A percentile compares a stretch with the other conserved stretches of the same genome.
Conservation (phyloP, 257 asterid genomes). For the Cruciata laevipes region DNA sequence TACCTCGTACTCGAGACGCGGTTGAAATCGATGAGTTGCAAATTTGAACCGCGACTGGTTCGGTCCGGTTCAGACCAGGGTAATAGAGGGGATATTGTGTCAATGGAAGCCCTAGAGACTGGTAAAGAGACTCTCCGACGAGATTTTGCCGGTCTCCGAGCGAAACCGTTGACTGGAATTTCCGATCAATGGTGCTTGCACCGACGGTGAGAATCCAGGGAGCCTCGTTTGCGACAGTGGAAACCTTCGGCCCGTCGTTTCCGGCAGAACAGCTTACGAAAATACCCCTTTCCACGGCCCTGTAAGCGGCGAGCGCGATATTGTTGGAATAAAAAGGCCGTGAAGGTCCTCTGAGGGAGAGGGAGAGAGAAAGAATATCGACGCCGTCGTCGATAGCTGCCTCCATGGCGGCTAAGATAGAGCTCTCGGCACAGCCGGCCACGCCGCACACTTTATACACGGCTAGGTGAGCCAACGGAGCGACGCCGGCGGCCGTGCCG, state of each 20-base stretch:
- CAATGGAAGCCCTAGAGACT: neutral
- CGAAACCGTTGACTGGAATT: neutral
- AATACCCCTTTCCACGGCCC: neutral
- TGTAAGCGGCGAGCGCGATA: neutral
- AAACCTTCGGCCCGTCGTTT: neutral
- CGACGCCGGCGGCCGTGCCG: constrained; percentile 8
- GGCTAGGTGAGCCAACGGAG: constrained; percentile 7
- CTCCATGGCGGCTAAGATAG: neutral
- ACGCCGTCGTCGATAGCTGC: constrained; percentile 6
- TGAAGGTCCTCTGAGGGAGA: neutral
- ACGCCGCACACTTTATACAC: neutral
- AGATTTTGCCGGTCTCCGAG: neutral
- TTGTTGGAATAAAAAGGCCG: neutral
- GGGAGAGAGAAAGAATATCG: neutral
- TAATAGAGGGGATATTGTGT: neutral
- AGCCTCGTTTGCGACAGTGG: too few species aligned
- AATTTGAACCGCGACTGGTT: neutral
- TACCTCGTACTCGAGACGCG: neutral
- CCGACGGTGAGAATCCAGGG: too few species aligned
- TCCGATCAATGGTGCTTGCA: constrained; percentile 5
- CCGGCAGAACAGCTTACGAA: constrained; percentile 3
- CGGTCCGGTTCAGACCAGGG: neutral
- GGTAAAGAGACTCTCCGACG: neutral
- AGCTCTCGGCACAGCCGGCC: neutral
- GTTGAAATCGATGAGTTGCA: neutral